phyloP scores from a whole-genome alignment of 2,329 filamentous ascomycete genomes.

The Ambrosiella beaveri region DNA sequence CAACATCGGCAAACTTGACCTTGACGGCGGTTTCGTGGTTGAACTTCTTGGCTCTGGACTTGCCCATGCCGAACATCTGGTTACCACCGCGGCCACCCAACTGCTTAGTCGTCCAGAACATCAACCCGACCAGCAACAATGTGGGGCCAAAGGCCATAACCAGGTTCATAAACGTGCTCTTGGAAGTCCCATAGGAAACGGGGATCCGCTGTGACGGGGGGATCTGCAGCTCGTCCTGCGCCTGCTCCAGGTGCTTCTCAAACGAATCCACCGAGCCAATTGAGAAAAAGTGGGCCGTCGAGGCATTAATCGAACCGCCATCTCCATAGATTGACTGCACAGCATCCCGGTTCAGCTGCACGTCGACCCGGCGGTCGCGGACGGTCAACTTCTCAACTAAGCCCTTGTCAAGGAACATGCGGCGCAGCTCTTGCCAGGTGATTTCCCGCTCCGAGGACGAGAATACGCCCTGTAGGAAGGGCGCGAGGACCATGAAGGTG shows the following conservation, averaged over 20 bases:
- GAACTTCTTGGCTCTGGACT: conserved; percentile 91
- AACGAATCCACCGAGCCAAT: conserved; percentile 92
- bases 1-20: conserved; percentile 92
- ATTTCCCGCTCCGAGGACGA: conserved; percentile 47
- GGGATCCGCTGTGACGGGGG: conserved; percentile 80
- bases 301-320: conserved; percentile 45
- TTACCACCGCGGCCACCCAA: conserved; percentile 52
- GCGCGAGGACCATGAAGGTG: conserved; percentile 23
- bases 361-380: conserved; percentile 54
- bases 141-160: conserved; percentile 72
- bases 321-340: conserved; percentile 56
- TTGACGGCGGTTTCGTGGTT: conserved; percentile 94
- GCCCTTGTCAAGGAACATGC: conserved; percentile 87
- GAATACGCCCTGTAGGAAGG: conserved; percentile 26
- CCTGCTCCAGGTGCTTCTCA: conserved; percentile 71
- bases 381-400: conserved; percentile 85
- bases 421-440: conserved; percentile 92
- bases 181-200: conserved; percentile 63
- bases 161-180: conserved; percentile 51
- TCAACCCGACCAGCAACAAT: conserved; percentile 63
- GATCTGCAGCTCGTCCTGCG: conserved; percentile 74
- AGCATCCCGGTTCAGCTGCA: conserved; percentile 63
- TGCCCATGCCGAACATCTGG: conserved; percentile 89
- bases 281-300: conserved; percentile 77
- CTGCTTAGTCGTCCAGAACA: conserved; percentile 63